Conservation (phyloP, 106 monocot species). For the Allium sativum region DNA sequence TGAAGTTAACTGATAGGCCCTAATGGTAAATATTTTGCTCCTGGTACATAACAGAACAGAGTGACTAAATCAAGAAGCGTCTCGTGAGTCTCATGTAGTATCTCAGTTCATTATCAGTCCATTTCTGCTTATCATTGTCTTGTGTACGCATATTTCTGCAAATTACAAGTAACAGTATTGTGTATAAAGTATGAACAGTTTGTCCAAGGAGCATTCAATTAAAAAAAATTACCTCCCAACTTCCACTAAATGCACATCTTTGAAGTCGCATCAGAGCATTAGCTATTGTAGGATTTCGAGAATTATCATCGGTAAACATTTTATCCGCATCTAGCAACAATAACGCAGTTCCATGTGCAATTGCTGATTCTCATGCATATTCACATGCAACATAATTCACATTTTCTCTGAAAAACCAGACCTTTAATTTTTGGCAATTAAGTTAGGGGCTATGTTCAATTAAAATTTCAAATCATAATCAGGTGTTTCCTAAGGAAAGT, state of each 20-base stretch:
- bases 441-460: neutral
- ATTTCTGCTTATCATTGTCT: conserved; percentile 95
- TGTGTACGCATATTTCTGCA: conserved; percentile 91
- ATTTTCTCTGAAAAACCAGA: conserved; percentile 99
- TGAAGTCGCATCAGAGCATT: conserved; percentile 88
- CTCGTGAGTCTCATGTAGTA: conserved; percentile 93
- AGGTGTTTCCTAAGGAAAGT: neutral
- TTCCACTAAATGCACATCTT: conserved; percentile 97
- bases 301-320: conserved; percentile 98
- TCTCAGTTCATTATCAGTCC: conserved; percentile 96
- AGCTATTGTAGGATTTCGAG: conserved; percentile 90
- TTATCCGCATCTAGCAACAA: conserved; percentile 99
- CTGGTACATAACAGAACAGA: conserved; percentile 91
- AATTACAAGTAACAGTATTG: conserved; percentile 3
- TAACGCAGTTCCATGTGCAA: conserved; percentile 94
- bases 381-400: conserved; percentile 99
- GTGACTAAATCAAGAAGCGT: conserved; percentile 86
- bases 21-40: conserved; percentile 86
- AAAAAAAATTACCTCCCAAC: conserved; percentile 74
- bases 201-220: neutral
- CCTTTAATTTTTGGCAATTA: conserved; percentile 29
- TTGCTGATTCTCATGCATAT: conserved; percentile 99
- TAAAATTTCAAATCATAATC: neutral
- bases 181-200: too few relatives aligned
- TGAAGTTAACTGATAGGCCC: conserved; percentile 77